Base-by-base conservation (phyloP, 129 eudicot species). In the Arctium minus region DNA sequence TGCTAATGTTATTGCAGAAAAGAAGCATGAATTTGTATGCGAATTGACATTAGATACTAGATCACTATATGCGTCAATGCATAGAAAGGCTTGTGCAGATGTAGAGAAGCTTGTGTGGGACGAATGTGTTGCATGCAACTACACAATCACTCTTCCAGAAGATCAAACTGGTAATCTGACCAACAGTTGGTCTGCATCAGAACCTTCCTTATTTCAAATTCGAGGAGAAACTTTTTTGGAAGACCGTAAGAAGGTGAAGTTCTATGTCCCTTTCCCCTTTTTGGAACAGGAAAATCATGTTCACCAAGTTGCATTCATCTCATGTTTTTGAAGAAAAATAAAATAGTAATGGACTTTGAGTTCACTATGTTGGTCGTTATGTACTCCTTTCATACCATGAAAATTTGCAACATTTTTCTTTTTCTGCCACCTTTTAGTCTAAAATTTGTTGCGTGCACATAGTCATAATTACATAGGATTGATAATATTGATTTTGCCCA, bases 151-250 rank as follows among this genome's bases (percentile, higher is more conserved):
- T 74, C 97, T 92, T 76, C 92, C 91, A 50, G 83, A 89, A 77
- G 97, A 92, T 84, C 91, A 92, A 81, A 70, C 88, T 17, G 88
- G 94, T 79, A 82, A 70, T 77, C 27, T 88, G 81, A 83, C 81
- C 73, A 83, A 88, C 82, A 92, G 90, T 80, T 92, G 97, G 90
- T 88, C 92, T 42, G 64, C 83, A 69, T 86, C 91, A 13, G 94
- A 92, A 46, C 87, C 91, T 74, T 87, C 91, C 70, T 79, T 89
- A n/a, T 92, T 90, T 84, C 80, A 85, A 67, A 84, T 92, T 56
- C 92, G 94, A 4, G 97, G 97, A 65, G 78, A 87, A 70, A 87
- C 91, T 75, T 92, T 87, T 80, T 85, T 92, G 70, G 83, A 88
- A 46, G 94, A 92, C 82, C 91, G 75, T 77, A 86, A 88, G 72